These are phyloP conservation scores for Trametes polyzona DNA, from an alignment of 1,284 basidiomycete genomes.

Conservation along the genomic window DNA sequence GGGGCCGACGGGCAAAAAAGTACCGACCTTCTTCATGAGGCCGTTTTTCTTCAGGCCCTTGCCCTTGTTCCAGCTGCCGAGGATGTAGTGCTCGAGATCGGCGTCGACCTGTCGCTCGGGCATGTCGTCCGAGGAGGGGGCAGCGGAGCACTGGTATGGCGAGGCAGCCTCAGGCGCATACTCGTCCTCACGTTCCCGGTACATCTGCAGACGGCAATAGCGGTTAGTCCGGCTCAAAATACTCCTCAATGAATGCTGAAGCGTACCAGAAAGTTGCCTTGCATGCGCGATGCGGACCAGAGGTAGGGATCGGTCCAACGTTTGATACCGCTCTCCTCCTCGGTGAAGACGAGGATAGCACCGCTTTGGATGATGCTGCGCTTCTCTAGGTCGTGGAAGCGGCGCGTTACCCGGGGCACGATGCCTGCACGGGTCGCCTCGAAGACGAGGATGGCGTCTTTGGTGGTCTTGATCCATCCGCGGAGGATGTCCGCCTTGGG, in stretches of 20 bases:
- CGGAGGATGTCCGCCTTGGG: slow-evolving; percentile 35
- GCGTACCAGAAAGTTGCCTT: slow-evolving; percentile 31
- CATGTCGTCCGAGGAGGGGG: slow-evolving; percentile 2
- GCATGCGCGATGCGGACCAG: slow-evolving; percentile 31
- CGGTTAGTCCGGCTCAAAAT: neutral
- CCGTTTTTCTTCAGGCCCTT: slow-evolving; percentile 31
- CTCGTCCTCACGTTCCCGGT: slow-evolving; percentile 30
- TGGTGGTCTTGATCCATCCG: slow-evolving; percentile 55
- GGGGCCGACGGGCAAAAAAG: neutral
- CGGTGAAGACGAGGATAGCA: slow-evolving; percentile 31
- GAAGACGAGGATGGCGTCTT: slow-evolving; percentile 60
- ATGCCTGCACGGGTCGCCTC: slow-evolving; percentile 55
- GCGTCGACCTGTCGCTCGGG: slow-evolving; percentile 16
- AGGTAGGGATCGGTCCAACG: slow-evolving; percentile 33
- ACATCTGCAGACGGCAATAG: slow-evolving; percentile 21
- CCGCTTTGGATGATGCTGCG: slow-evolving; percentile 31
- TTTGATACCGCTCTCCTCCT: slow-evolving; percentile 33
- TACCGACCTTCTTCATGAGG: slow-evolving; percentile 35
- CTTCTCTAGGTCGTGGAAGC: slow-evolving; percentile 58
- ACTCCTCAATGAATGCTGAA: neutral
- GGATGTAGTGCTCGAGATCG: slow-evolving; percentile 29
- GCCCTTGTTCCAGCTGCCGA: slow-evolving; percentile 32
- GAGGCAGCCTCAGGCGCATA: slow-evolving; percentile 9
- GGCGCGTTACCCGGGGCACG: slow-evolving; percentile 56
- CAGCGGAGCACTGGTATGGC: slow-evolving; percentile 18